These are phyloP conservation scores for Sutorius australiensis DNA, from an alignment of 768 basidiomycete species.

Conservation along the genomic window DNA sequence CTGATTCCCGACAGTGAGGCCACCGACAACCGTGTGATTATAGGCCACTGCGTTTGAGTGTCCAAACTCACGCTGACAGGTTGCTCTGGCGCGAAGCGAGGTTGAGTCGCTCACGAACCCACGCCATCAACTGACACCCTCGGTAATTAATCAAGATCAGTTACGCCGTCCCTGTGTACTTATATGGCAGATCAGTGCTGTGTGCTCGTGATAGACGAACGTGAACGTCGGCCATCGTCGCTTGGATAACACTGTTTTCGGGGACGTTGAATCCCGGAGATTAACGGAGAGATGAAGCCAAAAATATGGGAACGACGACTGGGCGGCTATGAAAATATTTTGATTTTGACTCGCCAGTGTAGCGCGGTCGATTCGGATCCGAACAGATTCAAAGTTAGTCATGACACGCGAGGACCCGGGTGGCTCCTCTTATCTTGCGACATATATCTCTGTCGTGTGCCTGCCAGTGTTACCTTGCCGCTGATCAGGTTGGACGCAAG, in stretches of 20 bases:
- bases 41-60: background rate
- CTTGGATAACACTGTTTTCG: background rate
- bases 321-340: background rate
- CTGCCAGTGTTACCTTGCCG: slow-evolving; percentile 9
- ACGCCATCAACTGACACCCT: background rate
- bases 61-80: background rate
- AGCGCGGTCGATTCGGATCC: background rate
- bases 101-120: background rate
- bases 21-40: background rate
- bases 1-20: background rate
- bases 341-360: background rate
- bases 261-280: background rate
- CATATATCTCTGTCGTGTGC: background rate
- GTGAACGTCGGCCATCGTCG: background rate
- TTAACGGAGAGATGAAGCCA: too few relatives aligned
- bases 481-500: background rate
- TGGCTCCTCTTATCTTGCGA: slow-evolving; percentile 14
- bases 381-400: background rate
- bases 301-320: too few relatives aligned
- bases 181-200: background rate
- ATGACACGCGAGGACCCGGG: background rate
- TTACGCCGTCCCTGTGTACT: background rate
- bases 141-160: background rate
- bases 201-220: background rate
- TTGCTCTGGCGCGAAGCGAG: background rate